Conservation (phyloP, 2,329 filamentous ascomycete species). For the Pochonia chlamydosporia region DNA sequence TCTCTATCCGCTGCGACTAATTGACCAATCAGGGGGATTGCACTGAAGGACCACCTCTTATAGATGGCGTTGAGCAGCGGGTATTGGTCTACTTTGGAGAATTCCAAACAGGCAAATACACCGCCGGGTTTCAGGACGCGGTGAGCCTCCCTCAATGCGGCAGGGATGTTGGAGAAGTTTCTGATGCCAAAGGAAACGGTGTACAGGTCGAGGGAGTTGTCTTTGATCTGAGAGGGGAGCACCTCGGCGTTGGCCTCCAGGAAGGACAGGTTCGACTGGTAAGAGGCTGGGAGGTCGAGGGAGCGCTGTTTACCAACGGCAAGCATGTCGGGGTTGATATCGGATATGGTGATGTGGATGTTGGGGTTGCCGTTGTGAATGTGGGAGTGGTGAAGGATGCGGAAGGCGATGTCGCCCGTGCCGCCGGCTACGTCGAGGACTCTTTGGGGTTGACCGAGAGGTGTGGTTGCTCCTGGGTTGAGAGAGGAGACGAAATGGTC, state of each 20-base stretch:
- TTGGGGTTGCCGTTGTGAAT: constrained; percentile 66
- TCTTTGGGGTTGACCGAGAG: constrained; percentile 45
- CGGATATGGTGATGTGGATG: constrained; percentile 82
- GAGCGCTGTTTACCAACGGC: constrained; percentile 79
- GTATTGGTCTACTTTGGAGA: constrained; percentile 74
- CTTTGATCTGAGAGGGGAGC: constrained; percentile 56
- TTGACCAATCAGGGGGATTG: constrained; percentile 93
- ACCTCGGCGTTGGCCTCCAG: constrained; percentile 86
- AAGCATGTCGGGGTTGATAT: constrained; percentile 96
- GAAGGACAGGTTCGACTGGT: constrained; percentile 61
- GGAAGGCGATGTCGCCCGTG: constrained; percentile 96
- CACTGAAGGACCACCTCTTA: constrained; percentile 92
- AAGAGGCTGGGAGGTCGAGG: constrained; percentile 45
- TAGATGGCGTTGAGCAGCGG: constrained; percentile 78
- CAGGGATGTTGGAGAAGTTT: constrained; percentile 90
- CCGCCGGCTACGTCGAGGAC: constrained; percentile 97
- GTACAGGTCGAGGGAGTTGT: constrained; percentile 81
- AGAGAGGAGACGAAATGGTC: constrained; percentile 91
- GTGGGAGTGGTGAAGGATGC: constrained; percentile 88
- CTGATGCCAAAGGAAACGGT: constrained; percentile 96
- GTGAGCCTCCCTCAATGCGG: constrained; percentile 75
- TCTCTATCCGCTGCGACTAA: constrained; percentile 89
- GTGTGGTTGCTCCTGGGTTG: constrained; percentile 65
- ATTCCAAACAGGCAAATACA: constrained; percentile 94
- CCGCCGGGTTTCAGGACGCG: constrained; percentile 90